Evolutionary conservation across 1,284 basidiomycete species (phyloP).

Genomic region (Porodaedalea pini): DNA sequence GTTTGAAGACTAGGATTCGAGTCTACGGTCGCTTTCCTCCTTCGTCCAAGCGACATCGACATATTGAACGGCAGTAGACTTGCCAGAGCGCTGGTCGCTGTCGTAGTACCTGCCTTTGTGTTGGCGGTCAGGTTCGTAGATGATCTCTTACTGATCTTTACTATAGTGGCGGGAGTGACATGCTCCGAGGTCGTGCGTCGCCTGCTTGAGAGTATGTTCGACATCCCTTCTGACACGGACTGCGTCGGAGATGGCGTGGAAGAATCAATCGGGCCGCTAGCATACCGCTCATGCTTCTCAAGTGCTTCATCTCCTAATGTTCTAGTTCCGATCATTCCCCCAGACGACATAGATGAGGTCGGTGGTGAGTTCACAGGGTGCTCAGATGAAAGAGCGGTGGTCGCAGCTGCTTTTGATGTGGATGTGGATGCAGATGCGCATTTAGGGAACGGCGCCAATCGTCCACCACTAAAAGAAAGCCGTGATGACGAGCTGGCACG

Average conservation of each 20-base stretch:
- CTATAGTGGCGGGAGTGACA: not conserved
- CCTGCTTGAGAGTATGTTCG: slow-evolving; percentile 13
- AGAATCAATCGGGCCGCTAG: slow-evolving; percentile 7
- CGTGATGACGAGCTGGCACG: slow-evolving; percentile 20
- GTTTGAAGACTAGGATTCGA: not conserved
- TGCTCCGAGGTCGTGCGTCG: slow-evolving; percentile 21
- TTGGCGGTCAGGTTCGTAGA: not conserved
- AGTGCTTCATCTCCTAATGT: not conserved
- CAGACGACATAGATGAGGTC: slow-evolving; percentile 8
- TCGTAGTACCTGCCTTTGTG: slow-evolving; percentile 1
- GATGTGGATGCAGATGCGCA: not conserved
- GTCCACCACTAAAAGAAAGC: slow-evolving; percentile 19
- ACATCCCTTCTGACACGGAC: slow-evolving; percentile 20
- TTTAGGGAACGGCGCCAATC: slow-evolving; percentile 20
- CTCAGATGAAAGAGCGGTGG: slow-evolving; percentile 20
- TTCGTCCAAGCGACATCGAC: slow-evolving; percentile 14
- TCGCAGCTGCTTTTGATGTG: slow-evolving; percentile 18
- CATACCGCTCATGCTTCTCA: not conserved
- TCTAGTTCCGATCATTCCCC: not conserved
- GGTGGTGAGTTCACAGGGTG: slow-evolving; percentile 17
- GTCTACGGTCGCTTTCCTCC: slow-evolving; percentile 3
- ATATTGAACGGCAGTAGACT: slow-evolving; percentile 10
- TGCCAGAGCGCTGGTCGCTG: slow-evolving; percentile 16
- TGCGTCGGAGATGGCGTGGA: slow-evolving; percentile 19
- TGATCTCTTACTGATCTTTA: slow-evolving; percentile 3